phyloP scores from a whole-genome alignment of 1,139 yeast species.

The Zygosaccharomyces sapae region DNA sequence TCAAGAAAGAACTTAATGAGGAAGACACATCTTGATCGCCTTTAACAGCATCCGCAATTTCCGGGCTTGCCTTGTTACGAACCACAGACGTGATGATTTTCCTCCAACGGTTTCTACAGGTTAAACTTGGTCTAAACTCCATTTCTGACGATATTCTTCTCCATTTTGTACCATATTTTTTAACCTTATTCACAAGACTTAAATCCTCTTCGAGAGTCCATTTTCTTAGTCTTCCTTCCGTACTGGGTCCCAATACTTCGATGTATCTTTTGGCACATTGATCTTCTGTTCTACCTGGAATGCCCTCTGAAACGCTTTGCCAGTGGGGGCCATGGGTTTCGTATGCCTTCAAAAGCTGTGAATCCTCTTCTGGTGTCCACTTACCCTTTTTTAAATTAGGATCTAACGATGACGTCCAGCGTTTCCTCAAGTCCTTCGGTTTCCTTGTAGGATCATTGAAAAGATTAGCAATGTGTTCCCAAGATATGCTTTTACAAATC shows the following conservation, averaged over 20 bases:
- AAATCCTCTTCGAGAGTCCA: slow-evolving; percentile 83
- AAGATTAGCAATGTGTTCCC: slow-evolving; percentile 62
- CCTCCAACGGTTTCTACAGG: slow-evolving; percentile 91
- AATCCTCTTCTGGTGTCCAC: slow-evolving; percentile 88
- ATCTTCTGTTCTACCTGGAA: slow-evolving; percentile 86
- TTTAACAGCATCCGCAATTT: slow-evolving; percentile 33
- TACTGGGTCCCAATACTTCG: slow-evolving; percentile 77
- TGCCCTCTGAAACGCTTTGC: slow-evolving; percentile 75
- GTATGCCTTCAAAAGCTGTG: slow-evolving; percentile 57
- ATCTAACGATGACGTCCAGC: slow-evolving; percentile 79
- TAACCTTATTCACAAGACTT: slow-evolving; percentile 58
- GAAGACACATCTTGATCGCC: slow-evolving; percentile 34
- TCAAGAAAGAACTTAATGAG: slow-evolving; percentile 10
- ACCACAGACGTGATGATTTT: slow-evolving; percentile 75
- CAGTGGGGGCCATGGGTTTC: slow-evolving; percentile 72
- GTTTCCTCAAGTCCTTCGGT: slow-evolving; percentile 64
- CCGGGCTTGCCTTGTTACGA: slow-evolving; percentile 43
- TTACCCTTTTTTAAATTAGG: slow-evolving; percentile 78
- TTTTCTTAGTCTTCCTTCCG: slow-evolving; percentile 70
- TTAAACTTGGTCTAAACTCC: slow-evolving; percentile 78
- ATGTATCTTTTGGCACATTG: slow-evolving; percentile 91
- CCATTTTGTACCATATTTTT: slow-evolving; percentile 86
- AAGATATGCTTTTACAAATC: slow-evolving; percentile 37
- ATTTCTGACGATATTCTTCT: slow-evolving; percentile 68
- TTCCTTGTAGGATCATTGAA: slow-evolving; percentile 44